Conservation (phyloP, 1,139 yeast species). For the Suhomyces bolitotheri region DNA sequence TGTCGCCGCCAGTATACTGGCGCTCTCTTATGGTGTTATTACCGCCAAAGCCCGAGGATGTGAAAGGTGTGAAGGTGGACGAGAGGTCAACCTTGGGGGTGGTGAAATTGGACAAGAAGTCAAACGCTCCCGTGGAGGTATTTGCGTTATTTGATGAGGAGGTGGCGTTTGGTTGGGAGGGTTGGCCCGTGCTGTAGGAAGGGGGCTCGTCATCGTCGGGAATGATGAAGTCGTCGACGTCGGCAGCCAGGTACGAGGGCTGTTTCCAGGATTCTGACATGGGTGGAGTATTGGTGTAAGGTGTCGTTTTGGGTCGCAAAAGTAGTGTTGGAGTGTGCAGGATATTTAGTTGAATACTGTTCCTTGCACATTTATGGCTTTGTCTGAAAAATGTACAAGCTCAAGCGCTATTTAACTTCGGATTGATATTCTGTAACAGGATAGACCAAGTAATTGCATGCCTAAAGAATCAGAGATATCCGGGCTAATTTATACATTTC, state of each 20-base stretch:
- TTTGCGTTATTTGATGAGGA: neutral
- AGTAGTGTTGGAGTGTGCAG: too few species aligned
- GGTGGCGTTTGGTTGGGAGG: neutral
- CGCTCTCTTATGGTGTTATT: slow-evolving; percentile 65
- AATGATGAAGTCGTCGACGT: slow-evolving; percentile 23
- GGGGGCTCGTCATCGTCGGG: slow-evolving; percentile 23
- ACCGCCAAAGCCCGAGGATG: slow-evolving; percentile 31
- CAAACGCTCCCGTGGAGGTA: neutral
- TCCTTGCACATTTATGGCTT: too few species aligned
- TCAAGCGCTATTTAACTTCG: too few species aligned
- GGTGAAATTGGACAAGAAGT: slow-evolving; percentile 13
- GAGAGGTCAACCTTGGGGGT: slow-evolving; percentile 47
- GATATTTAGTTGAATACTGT: too few species aligned
- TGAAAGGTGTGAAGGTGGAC: slow-evolving; percentile 41
- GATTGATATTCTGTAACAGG: too few species aligned
- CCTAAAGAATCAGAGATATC: too few species aligned
- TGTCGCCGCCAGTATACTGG: slow-evolving; percentile 79
- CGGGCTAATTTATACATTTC: too few species aligned
- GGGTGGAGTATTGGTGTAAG: neutral
- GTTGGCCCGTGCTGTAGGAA: slow-evolving; percentile 1
- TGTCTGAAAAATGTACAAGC: too few species aligned
- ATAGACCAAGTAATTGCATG: too few species aligned
- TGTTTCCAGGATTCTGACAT: slow-evolving; percentile 4
- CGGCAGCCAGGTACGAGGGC: slow-evolving; percentile 14
- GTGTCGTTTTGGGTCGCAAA: too few species aligned